Percentiles rank a stretch among this genome's conserved stretches.
Evolutionary conservation across 1,139 yeast species (phyloP).

Genomic region (Suzukiozyma palmioleophila): DNA sequence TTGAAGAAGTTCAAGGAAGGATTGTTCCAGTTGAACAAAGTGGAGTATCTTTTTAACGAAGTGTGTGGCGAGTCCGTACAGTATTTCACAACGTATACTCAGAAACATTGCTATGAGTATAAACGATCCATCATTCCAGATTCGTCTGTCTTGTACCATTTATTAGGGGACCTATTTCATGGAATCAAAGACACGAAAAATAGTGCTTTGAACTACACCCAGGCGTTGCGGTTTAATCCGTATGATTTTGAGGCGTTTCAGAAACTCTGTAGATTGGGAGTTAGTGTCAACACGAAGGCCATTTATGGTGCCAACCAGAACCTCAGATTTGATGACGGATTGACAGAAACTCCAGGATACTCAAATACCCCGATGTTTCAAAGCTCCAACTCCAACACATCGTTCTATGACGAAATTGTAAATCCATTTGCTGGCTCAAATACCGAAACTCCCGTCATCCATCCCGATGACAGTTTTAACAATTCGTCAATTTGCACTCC

Average conservation of each 20-base stretch:
- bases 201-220: conserved; percentile 63
- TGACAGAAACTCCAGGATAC: neutral
- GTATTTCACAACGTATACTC: conserved; percentile 20
- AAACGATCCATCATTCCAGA: conserved; percentile 52
- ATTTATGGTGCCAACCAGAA: conserved; percentile 40
- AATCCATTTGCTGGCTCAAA: conserved; percentile 2
- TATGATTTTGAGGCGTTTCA: conserved; percentile 85
- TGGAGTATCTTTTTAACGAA: conserved; percentile 34
- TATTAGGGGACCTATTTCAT: conserved; percentile 68
- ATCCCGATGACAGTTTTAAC: conserved; percentile 22
- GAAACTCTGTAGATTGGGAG: conserved; percentile 68
- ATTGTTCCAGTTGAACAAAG: conserved; percentile 45
- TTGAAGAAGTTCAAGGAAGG: conserved; percentile 62
- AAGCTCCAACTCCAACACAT: neutral
- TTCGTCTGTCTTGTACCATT: conserved; percentile 55
- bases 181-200: conserved; percentile 57
- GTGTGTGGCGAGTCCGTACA: conserved; percentile 10
- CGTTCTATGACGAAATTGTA: conserved; percentile 1
- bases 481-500: conserved; percentile 40
- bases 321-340: neutral
- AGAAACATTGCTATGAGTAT: conserved; percentile 30
- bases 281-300: conserved; percentile 57
- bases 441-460: conserved; percentile 10
- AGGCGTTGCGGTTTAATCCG: conserved; percentile 69
- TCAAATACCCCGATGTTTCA: neutral